Base-by-base conservation (phyloP, 2,329 filamentous ascomycete species). In the Colletotrichum phormii region DNA sequence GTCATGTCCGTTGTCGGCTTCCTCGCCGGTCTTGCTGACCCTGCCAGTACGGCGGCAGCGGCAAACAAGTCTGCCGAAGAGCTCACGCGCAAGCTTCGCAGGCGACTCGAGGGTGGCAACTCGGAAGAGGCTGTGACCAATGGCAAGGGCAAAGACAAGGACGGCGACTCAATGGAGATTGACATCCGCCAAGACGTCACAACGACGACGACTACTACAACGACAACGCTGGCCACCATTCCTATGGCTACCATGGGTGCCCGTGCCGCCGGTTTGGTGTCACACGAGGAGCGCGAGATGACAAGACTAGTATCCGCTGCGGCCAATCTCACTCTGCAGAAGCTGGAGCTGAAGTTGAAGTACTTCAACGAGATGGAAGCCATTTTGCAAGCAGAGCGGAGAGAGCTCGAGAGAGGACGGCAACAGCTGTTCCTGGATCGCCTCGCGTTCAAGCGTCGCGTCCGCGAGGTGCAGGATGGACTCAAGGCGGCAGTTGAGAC, bases 351-450 rank as follows among this genome's bases (percentile, higher is more conserved):
- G 78, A 99, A 99, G 84, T 89, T 99, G 72, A 92, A 95, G 79
- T 97, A 98, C 81, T 99, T 99, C 84, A 93, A 94, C 78, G 97
- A 99, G 82, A 95, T 99, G 89, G 97, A 99, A 83, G 89, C 94
- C 22, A 92, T 98, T 57, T 88, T 99, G 63, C 94, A 97, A 78
- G 95, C 95, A 6, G 97, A 99, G 85, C 92, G 96, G 72, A 91
- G 95, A 73, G 97, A 99, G 82, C 88, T 99, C 26, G 97, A 99
- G 83, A 91, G 95, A 70, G 94, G 94, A 53, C 91, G 96, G 35
- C 95, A 98, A 82, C 94, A 98, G 81, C 89, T 99, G 22, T 98
- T 98, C 87, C 86, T 98, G 49, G 97, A 99, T 82, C 91, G 97
- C 29, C 87, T 99, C 63, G 90, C 93, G 2, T 98, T 98, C 86